These are phyloP conservation scores for Pleurotus djamor DNA, from an alignment of 768 basidiomycete genomes.

Conservation along the genomic window DNA sequence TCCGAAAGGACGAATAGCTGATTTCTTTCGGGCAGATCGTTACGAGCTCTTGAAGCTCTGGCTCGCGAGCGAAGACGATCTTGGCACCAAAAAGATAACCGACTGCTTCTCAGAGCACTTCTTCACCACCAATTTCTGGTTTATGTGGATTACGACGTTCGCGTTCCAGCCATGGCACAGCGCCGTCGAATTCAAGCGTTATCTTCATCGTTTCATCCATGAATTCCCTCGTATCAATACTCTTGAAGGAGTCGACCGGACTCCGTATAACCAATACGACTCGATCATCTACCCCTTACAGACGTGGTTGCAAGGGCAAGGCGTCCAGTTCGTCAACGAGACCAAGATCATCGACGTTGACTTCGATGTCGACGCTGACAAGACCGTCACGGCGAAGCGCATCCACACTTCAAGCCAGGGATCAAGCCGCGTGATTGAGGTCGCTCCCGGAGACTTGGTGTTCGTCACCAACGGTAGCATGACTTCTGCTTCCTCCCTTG, in stretches of 20 bases:
- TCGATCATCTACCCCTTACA: conserved; percentile 10
- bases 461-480: conserved; percentile 4
- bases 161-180: conserved; percentile 6
- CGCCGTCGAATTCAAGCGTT: conserved; percentile 6
- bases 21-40: not conserved
- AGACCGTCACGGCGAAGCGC: not conserved
- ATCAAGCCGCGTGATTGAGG: not conserved
- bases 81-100: not conserved
- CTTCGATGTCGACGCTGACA: not conserved
- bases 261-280: conserved; percentile 19
- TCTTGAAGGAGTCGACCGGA: conserved; percentile 1
- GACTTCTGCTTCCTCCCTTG: conserved; percentile 3
- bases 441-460: not conserved
- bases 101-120: conserved; percentile 3
- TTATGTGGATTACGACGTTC: conserved; percentile 5
- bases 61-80: not conserved
- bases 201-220: conserved; percentile 5
- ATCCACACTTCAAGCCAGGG: not conserved
- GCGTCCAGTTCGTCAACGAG: not conserved
- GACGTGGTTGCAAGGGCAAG: not conserved
- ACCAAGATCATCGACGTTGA: conserved; percentile 1
- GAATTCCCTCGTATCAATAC: conserved; percentile 4
- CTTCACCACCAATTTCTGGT: conserved; percentile 6
- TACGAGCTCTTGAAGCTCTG: not conserved
- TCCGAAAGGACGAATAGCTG: not conserved